phyloP scores from a whole-genome alignment of 2,329 filamentous ascomycete species.

The Aspergillus terreus region DNA sequence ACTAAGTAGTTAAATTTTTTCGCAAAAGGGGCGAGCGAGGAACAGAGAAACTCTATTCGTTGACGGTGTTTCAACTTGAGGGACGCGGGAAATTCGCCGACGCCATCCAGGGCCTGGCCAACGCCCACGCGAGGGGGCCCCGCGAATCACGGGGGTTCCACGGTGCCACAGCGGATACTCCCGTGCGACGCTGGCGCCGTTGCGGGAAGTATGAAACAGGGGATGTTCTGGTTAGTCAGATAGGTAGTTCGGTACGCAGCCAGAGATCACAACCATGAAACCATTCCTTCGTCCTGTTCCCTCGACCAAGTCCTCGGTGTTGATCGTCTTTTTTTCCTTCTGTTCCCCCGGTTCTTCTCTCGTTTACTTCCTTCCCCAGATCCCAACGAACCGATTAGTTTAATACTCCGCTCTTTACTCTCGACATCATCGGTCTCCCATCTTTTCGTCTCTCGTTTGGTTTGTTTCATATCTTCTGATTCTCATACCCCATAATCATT shows the following conservation, averaged over 20 bases:
- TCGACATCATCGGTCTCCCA: neutral
- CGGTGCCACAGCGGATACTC: constrained; percentile 3
- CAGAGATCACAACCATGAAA: no score
- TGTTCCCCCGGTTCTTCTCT: neutral
- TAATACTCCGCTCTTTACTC: neutral
- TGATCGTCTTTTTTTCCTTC: neutral
- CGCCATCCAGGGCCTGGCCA: neutral
- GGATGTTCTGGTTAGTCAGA: neutral
- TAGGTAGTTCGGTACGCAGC: no score
- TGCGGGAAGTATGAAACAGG: constrained; percentile 6
- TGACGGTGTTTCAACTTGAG: neutral
- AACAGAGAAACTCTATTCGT: neutral
- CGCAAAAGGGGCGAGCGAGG: no score
- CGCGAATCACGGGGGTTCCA: constrained; percentile 1
- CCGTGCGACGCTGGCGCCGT: constrained; percentile 8
- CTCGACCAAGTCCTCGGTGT: no score
- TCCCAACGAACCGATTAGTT: neutral
- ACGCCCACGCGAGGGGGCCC: neutral
- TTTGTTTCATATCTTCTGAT: neutral
- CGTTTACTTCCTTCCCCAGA: neutral
- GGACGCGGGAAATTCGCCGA: neutral
- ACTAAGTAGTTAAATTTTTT: no score
- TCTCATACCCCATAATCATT: neutral
- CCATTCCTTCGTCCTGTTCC: no score
- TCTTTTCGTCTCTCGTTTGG: neutral